Evolutionary conservation across 129 eudicot species (phyloP), one percentile per base, ranked within the genome.

Genomic region (Flaveria trinervia): DNA sequence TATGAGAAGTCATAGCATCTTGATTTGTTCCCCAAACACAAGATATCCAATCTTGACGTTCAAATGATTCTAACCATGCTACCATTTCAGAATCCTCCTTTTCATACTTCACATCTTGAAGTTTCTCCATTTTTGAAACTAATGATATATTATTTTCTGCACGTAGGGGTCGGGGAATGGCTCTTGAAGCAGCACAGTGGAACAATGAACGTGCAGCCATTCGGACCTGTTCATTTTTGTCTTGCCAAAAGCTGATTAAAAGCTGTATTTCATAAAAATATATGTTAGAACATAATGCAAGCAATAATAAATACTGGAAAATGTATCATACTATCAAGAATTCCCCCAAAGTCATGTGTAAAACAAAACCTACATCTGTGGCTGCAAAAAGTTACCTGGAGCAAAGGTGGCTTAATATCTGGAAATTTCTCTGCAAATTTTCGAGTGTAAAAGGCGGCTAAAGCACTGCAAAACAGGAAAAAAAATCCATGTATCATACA

Each of bases 151-250:
- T 81, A 74, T 65, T 20, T 28, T 3, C 44, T 65, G 73, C 84
- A 77, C 88, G 80, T 45, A 91, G 80, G 46, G 97, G 97, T 50
- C 33, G 78, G 23, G 99, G 99, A 75, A 91, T 89, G 25, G 97
- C 97, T 69, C 99, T 84, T 74, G 99, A 83, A 65, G 97, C 99
- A 48, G 99, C 96, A 88, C 99, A 95, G 76, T 95, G 99, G 77
- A 95, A 95, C 46, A 95, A 70, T 48, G 97, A 89, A 52, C 99
- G 96, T 52, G 99, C 99, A 43, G 99, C 99, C 97, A 95, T 87
- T 12, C 90, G 85, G 41, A 95, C 97, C 75, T 91, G 99, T 73
- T 91, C 99, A 72, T 87, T 84, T 84, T 91, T 84, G 82, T 89
- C 87, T 88, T 91, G 99, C 99, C 97, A 95, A 82, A 91, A 95